Base-by-base conservation (phyloP, 2,329 filamentous ascomycete genomes). In the Penicillium sp. region DNA sequence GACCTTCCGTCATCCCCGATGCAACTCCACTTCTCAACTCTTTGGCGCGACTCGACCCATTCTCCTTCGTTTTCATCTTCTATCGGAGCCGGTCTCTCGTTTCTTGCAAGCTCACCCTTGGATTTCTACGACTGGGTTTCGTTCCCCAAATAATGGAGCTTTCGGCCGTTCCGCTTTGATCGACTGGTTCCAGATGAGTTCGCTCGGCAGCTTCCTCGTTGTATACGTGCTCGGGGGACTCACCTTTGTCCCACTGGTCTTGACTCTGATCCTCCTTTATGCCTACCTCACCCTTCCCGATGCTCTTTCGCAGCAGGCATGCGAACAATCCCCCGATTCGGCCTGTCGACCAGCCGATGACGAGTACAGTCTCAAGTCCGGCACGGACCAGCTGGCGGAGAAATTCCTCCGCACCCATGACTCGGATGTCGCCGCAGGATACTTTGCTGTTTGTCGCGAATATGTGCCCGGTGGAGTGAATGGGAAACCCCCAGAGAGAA, bases 401-500 rank as follows among this genome's bases (percentile, higher is more conserved):
- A 77, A 82, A 42, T 72, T 74, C 52, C 80, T 77, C 56, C 64
- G 75, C 22, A 65, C 73, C 13, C 74, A 80, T 47, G 82, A 87
- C 41, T 73, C 79, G 22, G 86, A 93, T 57, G 84, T 88, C 27
- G 85, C 87, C 2, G 85, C 88, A 6, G 89, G 88, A 12, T 95
- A 93, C 67, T 95, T 95, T 63, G 86, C 88, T n/a, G 87, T 95
- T 11, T 93, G 85, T 60, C 79, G 89, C 59, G 88, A 95, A 68
- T 95, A 92, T 66, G 85, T 86, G 1, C 86, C 89, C 28, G 87
- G 88, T 59, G 89, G 88, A 28, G 82, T 94, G 62, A 93, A 93
- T 69, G 86, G 87, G 43, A 94, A 90, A 66, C 88, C 89, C 4
- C 88, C 90, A 41, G 89, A 95, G 67, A 78, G 87, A 43, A 79